Base-by-base conservation (phyloP, 495 filamentous ascomycete genomes). In the Copromyces sp. region DNA sequence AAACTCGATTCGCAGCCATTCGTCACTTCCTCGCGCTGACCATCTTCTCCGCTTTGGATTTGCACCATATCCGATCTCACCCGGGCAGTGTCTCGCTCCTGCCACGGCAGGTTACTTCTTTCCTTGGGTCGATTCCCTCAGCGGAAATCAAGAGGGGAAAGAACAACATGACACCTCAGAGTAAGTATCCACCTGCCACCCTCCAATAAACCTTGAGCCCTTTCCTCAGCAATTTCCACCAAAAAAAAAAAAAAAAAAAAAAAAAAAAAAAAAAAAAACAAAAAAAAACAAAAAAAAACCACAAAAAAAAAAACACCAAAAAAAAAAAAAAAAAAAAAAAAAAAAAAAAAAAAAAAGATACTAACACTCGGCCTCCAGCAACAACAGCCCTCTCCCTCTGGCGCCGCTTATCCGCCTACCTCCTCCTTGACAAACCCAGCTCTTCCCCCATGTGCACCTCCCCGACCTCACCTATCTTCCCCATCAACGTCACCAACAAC, bases 401-500 rank as follows among this genome's bases (percentile, higher is more conserved):
- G 81, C 77, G 81, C 44, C 74, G 73, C n/a, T 70, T 83, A 3
- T 80, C 81, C 5, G 77, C 80, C 5, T 83, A 78, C 71, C 72
- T 83, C 8, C 80, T 83, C 53, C 53, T 65, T 29, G 53, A 65
- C 14, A 65, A 65, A 17, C 53, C 53, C 24, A 24, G 24, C 53
- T 35, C 53, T 6, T 11, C 12, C 24, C 24, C 53, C 24, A 16
- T 59, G 35, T 37, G 35, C 1, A 37, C 35, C 4, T 7, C 20
- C 20, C 47, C 47, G 24, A 24, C 24, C 24, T 7, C 20, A 9
- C 47, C 47, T 2, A 12, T n/a, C 5, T 32, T 9, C 4, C 11
- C 24, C 20, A 32, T 9, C 5, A 16, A 24, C 24, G 5, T 2
- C 53, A 65, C 5, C 5, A 61, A 61, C 32, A 3, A 24, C n/a